phyloP scores from a whole-genome alignment of 2,329 filamentous ascomycete genomes.

The Setomelanomma holmii region DNA sequence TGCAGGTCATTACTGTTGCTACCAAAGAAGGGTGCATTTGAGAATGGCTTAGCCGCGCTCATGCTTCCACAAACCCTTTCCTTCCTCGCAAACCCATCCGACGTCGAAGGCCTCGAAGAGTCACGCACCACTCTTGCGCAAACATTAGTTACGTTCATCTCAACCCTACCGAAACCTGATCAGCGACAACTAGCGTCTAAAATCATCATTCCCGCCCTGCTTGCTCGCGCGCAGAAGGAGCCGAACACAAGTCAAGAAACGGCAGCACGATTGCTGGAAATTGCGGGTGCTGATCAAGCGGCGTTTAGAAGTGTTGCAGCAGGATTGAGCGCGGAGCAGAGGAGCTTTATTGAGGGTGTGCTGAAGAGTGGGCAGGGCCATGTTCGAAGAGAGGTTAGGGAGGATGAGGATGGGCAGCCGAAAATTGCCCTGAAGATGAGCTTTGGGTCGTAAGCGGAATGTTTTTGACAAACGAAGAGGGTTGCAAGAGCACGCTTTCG shows the following conservation, averaged over 20 bases:
- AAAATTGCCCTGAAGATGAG: conserved; percentile 95
- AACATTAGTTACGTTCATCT: conserved; percentile 76
- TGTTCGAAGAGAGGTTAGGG: conserved; percentile 58
- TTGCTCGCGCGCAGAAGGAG: conserved; percentile 74
- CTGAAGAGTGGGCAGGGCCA: conserved; percentile 65
- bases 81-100: conserved; percentile 70
- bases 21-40: conserved; percentile 52
- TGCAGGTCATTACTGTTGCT: conserved; percentile 82
- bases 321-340: conserved; percentile 73
- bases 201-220: conserved; percentile 77
- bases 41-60: conserved; percentile 72
- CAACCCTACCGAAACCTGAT: conserved; percentile 41
- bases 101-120: conserved; percentile 79
- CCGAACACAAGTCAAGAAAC: conserved; percentile 69
- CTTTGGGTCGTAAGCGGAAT: conserved; percentile 66
- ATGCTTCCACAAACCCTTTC: conserved; percentile 76
- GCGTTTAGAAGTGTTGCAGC: conserved; percentile 78
- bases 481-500: no score
- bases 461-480: no score
- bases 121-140: conserved; percentile 75
- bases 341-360: conserved; percentile 80
- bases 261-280: conserved; percentile 76
- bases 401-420: conserved; percentile 66
- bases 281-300: conserved; percentile 76
- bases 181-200: conserved; percentile 67